Evolutionary conservation across 805 yeast genomes (phyloP).

Genomic region (Cyberlindnera euphorbiae): DNA sequence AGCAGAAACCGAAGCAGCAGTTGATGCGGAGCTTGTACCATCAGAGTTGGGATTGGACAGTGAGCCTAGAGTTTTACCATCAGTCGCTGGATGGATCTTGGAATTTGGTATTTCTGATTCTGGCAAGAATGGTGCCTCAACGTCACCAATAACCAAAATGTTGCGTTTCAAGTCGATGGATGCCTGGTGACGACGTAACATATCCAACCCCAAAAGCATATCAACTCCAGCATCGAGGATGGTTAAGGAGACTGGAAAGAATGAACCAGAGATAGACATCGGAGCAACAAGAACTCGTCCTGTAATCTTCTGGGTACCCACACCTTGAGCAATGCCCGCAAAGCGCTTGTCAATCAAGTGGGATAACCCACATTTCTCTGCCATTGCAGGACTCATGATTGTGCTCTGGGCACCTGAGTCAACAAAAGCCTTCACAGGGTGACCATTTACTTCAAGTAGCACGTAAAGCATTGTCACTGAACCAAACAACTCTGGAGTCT

Average conservation of each 20-base stretch:
- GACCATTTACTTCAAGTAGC: slow-evolving; percentile 71
- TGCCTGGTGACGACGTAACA: slow-evolving; percentile 87
- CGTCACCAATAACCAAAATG: slow-evolving; percentile 64
- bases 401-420: slow-evolving; percentile 96
- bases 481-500: slow-evolving; percentile 86
- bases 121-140: slow-evolving; percentile 64
- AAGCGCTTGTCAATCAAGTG: slow-evolving; percentile 76
- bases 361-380: slow-evolving; percentile 64
- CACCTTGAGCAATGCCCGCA: slow-evolving; percentile 83
- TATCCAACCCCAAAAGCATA: slow-evolving; percentile 80
- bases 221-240: slow-evolving; percentile 72
- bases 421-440: slow-evolving; percentile 83
- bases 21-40: background rate
- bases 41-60: too few relatives aligned
- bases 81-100: background rate
- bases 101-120: slow-evolving; percentile 62
- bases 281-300: slow-evolving; percentile 92
- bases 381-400: slow-evolving; percentile 72
- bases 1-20: slow-evolving; percentile 3
- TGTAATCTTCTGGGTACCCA: slow-evolving; percentile 71
- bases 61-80: too few relatives aligned
- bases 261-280: slow-evolving; percentile 63
- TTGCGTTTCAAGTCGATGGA: slow-evolving; percentile 66
- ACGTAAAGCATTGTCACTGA: slow-evolving; percentile 81
- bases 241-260: slow-evolving; percentile 62